A percentile compares a stretch with the other conserved stretches of the same genome.
These are phyloP conservation scores for Hypoxylon rubiginosum DNA, from an alignment of 2,329 filamentous ascomycete species.

Conservation along the genomic window DNA sequence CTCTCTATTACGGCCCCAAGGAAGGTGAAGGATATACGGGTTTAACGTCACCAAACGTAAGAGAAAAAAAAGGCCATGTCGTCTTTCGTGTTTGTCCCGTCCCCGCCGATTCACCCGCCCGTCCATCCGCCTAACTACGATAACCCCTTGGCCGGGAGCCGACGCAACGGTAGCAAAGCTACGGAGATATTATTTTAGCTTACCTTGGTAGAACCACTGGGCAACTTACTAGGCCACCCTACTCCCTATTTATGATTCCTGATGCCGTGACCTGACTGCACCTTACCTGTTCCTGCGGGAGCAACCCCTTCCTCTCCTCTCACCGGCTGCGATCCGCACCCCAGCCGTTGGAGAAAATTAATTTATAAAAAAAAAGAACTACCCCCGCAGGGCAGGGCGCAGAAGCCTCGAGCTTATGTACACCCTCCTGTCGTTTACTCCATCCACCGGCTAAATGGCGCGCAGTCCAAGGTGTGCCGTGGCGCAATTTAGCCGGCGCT, in stretches of 20 bases:
- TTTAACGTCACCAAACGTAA: slow-evolving; percentile 13
- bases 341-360: slow-evolving; percentile 36
- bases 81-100: slow-evolving; percentile 1
- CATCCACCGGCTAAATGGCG: slow-evolving; percentile 39
- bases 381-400: slow-evolving; percentile 24
- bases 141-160: slow-evolving; percentile 25
- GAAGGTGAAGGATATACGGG: slow-evolving; percentile 10
- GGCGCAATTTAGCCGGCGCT: slow-evolving; percentile 31
- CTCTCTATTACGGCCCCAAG: slow-evolving; percentile 8
- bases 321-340: slow-evolving; percentile 33
- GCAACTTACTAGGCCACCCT: background rate
- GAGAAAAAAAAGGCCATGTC: slow-evolving; percentile 2
- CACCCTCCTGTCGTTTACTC: background rate
- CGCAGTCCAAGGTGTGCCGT: slow-evolving; percentile 37
- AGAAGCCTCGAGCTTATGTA: background rate
- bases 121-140: slow-evolving; percentile 27
- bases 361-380: slow-evolving; percentile 10
- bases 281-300: slow-evolving; percentile 39
- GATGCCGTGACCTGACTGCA: slow-evolving; percentile 25
- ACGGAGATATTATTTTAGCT: slow-evolving; percentile 34
- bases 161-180: slow-evolving; percentile 33
- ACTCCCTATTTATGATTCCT: slow-evolving; percentile 9
- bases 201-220: background rate
- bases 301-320: slow-evolving; percentile 26
- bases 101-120: slow-evolving; percentile 16